Evolutionary conservation across 2,329 filamentous ascomycete species (phyloP).

Genomic region (Aspergillus flavus): DNA sequence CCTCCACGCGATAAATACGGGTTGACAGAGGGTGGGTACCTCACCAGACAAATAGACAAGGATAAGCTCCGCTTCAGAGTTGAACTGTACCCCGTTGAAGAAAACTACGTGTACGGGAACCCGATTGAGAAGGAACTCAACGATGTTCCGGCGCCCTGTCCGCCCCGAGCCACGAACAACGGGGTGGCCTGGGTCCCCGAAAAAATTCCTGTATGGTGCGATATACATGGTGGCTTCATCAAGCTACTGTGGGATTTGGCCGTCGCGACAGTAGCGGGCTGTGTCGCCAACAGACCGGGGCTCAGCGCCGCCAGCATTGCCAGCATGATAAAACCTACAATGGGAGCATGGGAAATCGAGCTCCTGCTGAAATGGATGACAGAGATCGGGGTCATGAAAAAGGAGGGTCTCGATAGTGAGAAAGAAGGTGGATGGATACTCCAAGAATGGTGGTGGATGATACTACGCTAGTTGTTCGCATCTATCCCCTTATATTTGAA

Average conservation of each 20-base stretch:
- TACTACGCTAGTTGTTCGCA: constrained; percentile 9
- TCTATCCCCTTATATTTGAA: neutral
- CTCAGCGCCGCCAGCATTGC: constrained; percentile 38
- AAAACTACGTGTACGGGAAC: constrained; percentile 44
- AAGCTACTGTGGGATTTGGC: constrained; percentile 46
- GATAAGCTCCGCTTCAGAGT: constrained; percentile 45
- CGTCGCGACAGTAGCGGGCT: constrained; percentile 44
- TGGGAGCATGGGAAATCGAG: constrained; percentile 47
- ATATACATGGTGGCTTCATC: constrained; percentile 47
- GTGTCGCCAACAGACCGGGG: constrained; percentile 47
- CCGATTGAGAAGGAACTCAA: constrained; percentile 29
- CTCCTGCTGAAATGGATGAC: constrained; percentile 46
- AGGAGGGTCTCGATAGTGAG: constrained; percentile 11
- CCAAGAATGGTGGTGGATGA: constrained; percentile 48
- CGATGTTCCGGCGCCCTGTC: constrained; percentile 29
- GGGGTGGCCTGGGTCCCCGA: constrained; percentile 17
- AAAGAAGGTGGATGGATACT: constrained; percentile 33
- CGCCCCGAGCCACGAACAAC: constrained; percentile 12
- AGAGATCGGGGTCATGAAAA: constrained; percentile 24
- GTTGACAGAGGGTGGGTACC: constrained; percentile 49
- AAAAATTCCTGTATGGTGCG: constrained; percentile 51
- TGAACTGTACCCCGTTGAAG: constrained; percentile 38
- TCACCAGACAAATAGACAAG: constrained; percentile 51
- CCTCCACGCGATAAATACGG: constrained; percentile 50
- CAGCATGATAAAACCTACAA: constrained; percentile 39